Evolutionary conservation across 805 yeast species (phyloP).

Genomic region (Sungouiella blattae): DNA sequence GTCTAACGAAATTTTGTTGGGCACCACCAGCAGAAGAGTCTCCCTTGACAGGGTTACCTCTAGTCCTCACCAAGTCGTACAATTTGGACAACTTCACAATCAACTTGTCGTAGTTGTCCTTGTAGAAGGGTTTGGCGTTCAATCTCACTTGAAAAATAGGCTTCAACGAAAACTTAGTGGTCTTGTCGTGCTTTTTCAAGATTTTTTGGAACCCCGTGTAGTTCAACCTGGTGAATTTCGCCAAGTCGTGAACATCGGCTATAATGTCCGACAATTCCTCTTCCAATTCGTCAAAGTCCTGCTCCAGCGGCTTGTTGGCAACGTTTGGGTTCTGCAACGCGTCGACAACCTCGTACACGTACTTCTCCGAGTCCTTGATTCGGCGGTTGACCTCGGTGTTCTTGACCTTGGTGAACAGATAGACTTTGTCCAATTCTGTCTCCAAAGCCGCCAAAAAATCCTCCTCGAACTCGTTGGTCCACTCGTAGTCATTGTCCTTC

Average conservation of each 20-base stretch:
- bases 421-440: constrained; percentile 86
- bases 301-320: constrained; percentile 38
- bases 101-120: constrained; percentile 86
- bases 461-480: constrained; percentile 82
- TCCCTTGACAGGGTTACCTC: constrained; percentile 93
- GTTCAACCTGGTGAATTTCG: constrained; percentile 87
- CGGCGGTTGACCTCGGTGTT: constrained; percentile 82
- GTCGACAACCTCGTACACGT: constrained; percentile 64
- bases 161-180: constrained; percentile 64
- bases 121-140: constrained; percentile 92
- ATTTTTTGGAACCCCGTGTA: constrained; percentile 97
- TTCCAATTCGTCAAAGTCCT: constrained; percentile 42
- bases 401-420: constrained; percentile 84
- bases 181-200: constrained; percentile 93
- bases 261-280: constrained; percentile 64
- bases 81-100: constrained; percentile 86
- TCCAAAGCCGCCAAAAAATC: constrained; percentile 74
- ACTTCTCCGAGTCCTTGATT: constrained; percentile 74
- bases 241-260: constrained; percentile 96
- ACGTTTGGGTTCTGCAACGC: constrained; percentile 38
- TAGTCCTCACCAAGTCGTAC: constrained; percentile 89
- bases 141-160: constrained; percentile 93
- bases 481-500: constrained; percentile 49
- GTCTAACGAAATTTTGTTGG: constrained; percentile 97
- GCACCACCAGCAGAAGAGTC: constrained; percentile 98